phyloP scores from a whole-genome alignment of 2,329 filamentous ascomycete genomes.

The Colletotrichum truncatum region DNA sequence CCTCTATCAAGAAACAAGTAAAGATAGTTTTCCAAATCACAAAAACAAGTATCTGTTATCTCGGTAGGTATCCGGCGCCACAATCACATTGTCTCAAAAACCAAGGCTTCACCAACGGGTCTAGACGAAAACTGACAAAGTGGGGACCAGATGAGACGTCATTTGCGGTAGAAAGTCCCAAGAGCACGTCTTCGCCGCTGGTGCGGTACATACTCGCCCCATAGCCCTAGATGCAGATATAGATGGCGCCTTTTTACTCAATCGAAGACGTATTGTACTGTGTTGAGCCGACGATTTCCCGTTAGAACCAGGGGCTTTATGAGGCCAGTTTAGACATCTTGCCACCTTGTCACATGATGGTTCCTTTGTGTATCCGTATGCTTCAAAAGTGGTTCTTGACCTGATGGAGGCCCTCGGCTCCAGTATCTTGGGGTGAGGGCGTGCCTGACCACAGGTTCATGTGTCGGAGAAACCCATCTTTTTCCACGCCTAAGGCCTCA shows the following conservation, averaged over 20 bases:
- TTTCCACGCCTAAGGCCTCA: background rate
- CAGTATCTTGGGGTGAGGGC: background rate
- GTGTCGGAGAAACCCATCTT: background rate
- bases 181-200: background rate
- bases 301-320: background rate
- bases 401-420: background rate
- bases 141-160: background rate
- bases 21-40: background rate
- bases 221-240: background rate
- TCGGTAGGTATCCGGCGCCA: background rate
- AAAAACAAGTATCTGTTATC: background rate
- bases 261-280: background rate
- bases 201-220: background rate
- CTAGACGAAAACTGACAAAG: background rate
- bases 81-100: background rate
- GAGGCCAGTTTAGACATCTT: constrained; percentile 17
- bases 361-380: background rate
- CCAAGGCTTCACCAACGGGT: background rate
- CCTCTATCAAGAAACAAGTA: too few species aligned
- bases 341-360: constrained; percentile 21
- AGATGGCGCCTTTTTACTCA: background rate
- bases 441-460: background rate
- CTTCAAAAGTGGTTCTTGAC: background rate
- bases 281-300: background rate
- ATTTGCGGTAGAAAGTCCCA: background rate